Evolutionary conservation across 2,329 filamentous ascomycete species (phyloP).

Genomic region (Neonectria coccinea): DNA sequence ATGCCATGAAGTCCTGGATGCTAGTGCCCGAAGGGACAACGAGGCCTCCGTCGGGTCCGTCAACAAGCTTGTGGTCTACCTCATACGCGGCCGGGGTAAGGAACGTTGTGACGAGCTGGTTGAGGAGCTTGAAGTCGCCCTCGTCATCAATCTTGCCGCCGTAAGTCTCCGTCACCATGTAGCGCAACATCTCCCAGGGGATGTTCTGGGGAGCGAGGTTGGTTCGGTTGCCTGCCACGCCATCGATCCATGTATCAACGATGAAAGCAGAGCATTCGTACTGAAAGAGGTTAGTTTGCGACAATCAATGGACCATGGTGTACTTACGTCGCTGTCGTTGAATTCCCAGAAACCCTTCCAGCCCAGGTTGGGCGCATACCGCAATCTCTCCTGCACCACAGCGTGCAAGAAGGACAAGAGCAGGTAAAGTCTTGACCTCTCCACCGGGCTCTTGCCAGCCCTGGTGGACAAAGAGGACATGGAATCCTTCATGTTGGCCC

Average conservation of each 20-base stretch:
- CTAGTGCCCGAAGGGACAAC: conserved; percentile 83
- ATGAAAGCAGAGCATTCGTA: conserved; percentile 98
- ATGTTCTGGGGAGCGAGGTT: conserved; percentile 95
- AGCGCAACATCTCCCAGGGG: conserved; percentile 95
- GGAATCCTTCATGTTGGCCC: conserved; percentile 99
- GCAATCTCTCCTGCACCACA: conserved; percentile 92
- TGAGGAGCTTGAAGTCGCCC: conserved; percentile 81
- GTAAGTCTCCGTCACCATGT: conserved; percentile 92
- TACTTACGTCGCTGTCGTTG: conserved; percentile 96
- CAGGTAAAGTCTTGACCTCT: conserved; percentile 89
- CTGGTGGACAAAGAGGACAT: conserved; percentile 83
- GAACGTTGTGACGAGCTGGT: conserved; percentile 78
- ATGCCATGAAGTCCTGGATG: conserved; percentile 86
- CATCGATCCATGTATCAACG: conserved; percentile 93
- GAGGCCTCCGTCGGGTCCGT: conserved; percentile 72
- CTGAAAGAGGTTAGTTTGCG: conserved; percentile 56
- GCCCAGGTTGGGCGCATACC: conserved; percentile 92
- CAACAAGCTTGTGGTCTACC: conserved; percentile 88
- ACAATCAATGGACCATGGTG: not conserved
- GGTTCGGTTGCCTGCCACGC: conserved; percentile 82
- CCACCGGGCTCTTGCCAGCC: conserved; percentile 84
- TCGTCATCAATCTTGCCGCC: conserved; percentile 97
- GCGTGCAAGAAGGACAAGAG: conserved; percentile 95
- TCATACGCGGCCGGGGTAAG: conserved; percentile 93
- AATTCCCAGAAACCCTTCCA: conserved; percentile 99